Conservation (phyloP, 345 rosid genomes). For the Murraya koenigii region DNA sequence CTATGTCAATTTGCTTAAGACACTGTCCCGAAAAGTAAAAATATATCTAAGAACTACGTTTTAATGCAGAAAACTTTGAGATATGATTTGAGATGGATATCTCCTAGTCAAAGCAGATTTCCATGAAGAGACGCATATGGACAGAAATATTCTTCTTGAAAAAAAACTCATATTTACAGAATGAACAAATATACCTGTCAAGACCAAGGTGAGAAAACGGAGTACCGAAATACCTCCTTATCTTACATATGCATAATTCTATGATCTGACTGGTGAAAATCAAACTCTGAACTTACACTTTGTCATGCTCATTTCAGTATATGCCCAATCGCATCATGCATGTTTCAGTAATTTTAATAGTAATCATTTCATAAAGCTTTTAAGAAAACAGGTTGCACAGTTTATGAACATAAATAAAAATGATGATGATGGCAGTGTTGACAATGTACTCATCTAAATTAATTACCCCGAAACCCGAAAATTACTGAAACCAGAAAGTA, state of each 20-base stretch:
- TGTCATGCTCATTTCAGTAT: not conserved
- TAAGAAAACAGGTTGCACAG: not conserved
- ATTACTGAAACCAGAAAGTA: not conserved
- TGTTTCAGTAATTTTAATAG: not conserved
- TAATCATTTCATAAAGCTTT: not conserved
- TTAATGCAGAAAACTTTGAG: not conserved
- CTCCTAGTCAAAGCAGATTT: not conserved
- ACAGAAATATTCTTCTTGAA: not conserved
- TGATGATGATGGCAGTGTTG: not conserved
- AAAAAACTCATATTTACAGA: not conserved
- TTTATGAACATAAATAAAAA: not conserved
- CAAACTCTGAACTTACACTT: not conserved
- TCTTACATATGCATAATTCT: not conserved
- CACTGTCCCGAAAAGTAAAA: not conserved
- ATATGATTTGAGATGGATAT: not conserved
- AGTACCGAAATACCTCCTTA: not conserved
- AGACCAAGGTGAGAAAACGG: not conserved
- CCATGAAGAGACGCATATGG: not conserved
- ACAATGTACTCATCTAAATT: not conserved
- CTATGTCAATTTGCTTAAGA: not conserved
- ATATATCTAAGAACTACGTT: not conserved
- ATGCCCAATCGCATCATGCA: not conserved
- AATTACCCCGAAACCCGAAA: not conserved
- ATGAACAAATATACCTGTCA: not conserved
- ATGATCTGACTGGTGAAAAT: not conserved